A percentile compares a stretch with the other conserved stretches of the same genome.
Evolutionary conservation across 495 filamentous ascomycete genomes (phyloP).

Genomic region (Xylaria palmicola): DNA sequence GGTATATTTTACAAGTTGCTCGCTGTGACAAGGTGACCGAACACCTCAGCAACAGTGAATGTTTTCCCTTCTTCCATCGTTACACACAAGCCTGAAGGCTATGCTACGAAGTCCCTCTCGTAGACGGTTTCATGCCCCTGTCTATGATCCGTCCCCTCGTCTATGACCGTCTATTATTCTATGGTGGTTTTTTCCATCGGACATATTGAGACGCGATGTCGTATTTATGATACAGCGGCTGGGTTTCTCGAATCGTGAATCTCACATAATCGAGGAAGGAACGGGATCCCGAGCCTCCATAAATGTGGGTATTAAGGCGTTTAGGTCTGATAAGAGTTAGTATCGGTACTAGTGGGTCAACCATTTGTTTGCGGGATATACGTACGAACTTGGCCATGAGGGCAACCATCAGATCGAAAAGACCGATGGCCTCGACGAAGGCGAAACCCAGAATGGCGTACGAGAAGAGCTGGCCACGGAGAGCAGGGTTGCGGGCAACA

Average conservation of each 20-base stretch:
- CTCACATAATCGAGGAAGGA: conserved; percentile 25
- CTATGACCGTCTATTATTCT: conserved; percentile 35
- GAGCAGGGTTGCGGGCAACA: conserved; percentile 84
- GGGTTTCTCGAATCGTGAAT: conserved; percentile 20
- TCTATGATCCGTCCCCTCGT: conserved; percentile 20
- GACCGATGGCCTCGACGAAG: conserved; percentile 90
- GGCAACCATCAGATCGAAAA: conserved; percentile 92
- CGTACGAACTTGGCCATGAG: conserved; percentile 77
- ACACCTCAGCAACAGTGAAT: conserved; percentile 1
- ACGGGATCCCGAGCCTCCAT: conserved; percentile 28
- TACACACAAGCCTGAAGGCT: conserved; percentile 16
- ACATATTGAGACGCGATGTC: conserved; percentile 24
- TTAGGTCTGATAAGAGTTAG: conserved; percentile 26
- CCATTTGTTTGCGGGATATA: conserved; percentile 20
- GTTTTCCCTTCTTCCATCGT: conserved; percentile 12
- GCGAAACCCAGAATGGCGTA: conserved; percentile 94
- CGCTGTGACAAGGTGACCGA: not conserved
- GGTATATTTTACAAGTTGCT: conserved; percentile 19
- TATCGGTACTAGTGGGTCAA: not conserved
- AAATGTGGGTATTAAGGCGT: conserved; percentile 29
- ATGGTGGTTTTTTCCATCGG: conserved; percentile 31
- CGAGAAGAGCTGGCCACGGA: conserved; percentile 88
- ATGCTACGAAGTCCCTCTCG: conserved; percentile 9
- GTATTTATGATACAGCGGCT: conserved; percentile 16
- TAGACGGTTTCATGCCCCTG: conserved; percentile 12